Conservation (phyloP, 768 basidiomycete species). For the Psilocybe cubensis region DNA sequence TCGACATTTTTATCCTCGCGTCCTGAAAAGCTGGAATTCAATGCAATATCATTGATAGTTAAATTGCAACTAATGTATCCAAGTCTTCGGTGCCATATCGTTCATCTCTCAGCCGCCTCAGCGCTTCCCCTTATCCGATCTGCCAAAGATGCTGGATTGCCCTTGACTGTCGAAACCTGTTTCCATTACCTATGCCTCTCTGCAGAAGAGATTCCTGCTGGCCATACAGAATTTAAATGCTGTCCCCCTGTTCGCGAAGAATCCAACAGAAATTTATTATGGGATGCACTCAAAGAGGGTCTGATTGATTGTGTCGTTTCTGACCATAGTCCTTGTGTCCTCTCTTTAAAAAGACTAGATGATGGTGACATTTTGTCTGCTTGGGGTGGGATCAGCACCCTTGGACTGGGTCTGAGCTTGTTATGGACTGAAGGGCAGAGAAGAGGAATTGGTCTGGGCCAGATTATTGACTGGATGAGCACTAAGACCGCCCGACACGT, state of each 20-base stretch:
- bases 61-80: slow-evolving; percentile 65
- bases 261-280: slow-evolving; percentile 73
- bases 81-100: slow-evolving; percentile 84
- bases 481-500: slow-evolving; percentile 79
- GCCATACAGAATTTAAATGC: slow-evolving; percentile 90
- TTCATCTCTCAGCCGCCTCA: slow-evolving; percentile 88
- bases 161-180: slow-evolving; percentile 93
- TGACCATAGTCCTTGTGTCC: slow-evolving; percentile 92
- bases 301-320: slow-evolving; percentile 93
- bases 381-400: slow-evolving; percentile 94
- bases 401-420: slow-evolving; percentile 88
- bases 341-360: slow-evolving; percentile 77
- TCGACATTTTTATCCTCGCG: slow-evolving; percentile 86
- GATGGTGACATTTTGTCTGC: slow-evolving; percentile 85
- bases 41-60: slow-evolving; percentile 81
- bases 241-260: slow-evolving; percentile 89
- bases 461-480: slow-evolving; percentile 79
- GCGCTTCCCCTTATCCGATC: slow-evolving; percentile 78
- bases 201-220: slow-evolving; percentile 72
- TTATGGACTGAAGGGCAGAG: slow-evolving; percentile 84
- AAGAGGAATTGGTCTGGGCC: slow-evolving; percentile 57
- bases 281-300: slow-evolving; percentile 82
- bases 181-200: slow-evolving; percentile 93
- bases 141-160: slow-evolving; percentile 65
- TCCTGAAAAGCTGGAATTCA: slow-evolving; percentile 76